These are phyloP conservation scores for Teunomyces panamensis DNA, from an alignment of 805 yeast species.

Conservation along the genomic window DNA sequence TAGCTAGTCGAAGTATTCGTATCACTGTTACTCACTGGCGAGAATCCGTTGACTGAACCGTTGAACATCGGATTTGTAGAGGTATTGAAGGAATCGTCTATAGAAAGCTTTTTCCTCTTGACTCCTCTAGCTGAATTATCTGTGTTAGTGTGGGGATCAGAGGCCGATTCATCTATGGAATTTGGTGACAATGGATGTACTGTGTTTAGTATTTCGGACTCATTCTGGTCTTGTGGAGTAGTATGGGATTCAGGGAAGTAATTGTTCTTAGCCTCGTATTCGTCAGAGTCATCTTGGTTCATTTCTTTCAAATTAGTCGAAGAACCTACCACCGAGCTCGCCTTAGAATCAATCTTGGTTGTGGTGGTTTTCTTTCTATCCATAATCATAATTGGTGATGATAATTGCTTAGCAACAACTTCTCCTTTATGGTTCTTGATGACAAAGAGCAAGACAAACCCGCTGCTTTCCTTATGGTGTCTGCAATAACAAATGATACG, in stretches of 20 bases:
- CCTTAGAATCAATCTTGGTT: constrained; percentile 15
- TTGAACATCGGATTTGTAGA: constrained; percentile 38
- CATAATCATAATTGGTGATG: constrained; percentile 84
- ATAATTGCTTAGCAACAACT: constrained; percentile 67
- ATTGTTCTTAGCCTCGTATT: background rate
- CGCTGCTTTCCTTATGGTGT: constrained; percentile 86
- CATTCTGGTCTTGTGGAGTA: background rate
- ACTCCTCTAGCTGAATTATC: constrained; percentile 35
- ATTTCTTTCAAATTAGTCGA: constrained; percentile 18
- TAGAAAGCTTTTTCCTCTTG: constrained; percentile 49
- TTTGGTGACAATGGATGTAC: constrained; percentile 55
- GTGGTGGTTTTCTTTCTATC: constrained; percentile 77
- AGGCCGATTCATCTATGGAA: constrained; percentile 58
- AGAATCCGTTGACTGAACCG: constrained; percentile 38
- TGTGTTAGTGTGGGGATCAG: constrained; percentile 47
- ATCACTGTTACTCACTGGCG: constrained; percentile 47
- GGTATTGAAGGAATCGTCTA: constrained; percentile 41
- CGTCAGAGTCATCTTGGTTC: constrained; percentile 6
- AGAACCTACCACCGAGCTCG: constrained; percentile 18
- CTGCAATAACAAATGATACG: constrained; percentile 94
- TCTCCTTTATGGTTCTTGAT: constrained; percentile 59
- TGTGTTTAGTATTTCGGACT: background rate
- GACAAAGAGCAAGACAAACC: constrained; percentile 72
- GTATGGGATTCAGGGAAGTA: background rate
- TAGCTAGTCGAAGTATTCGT: constrained; percentile 30